Conservation (phyloP, 495 filamentous ascomycete genomes). For the Talaromyces nanjingensis region DNA sequence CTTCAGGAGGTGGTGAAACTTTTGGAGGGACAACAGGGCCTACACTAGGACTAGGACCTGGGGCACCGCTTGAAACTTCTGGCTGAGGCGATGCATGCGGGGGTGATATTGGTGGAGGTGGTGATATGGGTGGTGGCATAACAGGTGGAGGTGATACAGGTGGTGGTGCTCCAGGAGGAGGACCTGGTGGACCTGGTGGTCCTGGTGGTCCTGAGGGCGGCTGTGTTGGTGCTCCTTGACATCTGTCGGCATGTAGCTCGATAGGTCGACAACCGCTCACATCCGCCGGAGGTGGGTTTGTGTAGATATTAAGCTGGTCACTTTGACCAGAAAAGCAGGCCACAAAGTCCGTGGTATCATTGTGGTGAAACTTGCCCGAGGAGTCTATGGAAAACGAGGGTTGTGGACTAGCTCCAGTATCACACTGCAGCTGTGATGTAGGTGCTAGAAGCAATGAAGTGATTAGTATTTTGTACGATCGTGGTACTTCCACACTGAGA, state of each 20-base stretch:
- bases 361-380: conserved; percentile 36
- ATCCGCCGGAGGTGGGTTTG: conserved; percentile 2
- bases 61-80: neutral
- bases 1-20: neutral
- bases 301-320: conserved; percentile 6
- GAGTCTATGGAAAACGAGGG: conserved; percentile 43
- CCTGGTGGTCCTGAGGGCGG: neutral
- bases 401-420: conserved; percentile 38
- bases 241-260: neutral
- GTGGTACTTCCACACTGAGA: neutral
- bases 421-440: conserved; percentile 61
- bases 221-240: neutral
- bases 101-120: neutral
- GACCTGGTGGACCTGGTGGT: neutral
- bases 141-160: neutral
- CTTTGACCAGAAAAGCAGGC: conserved; percentile 1
- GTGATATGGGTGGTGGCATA: neutral
- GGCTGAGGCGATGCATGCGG: neutral
- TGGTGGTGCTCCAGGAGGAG: neutral
- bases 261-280: conserved; percentile 1
- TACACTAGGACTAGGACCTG: neutral
- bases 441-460: conserved; percentile 28
- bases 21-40: neutral
- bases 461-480: neutral
- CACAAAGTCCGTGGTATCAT: conserved; percentile 16